phyloP scores from a whole-genome alignment of 2,329 filamentous ascomycete genomes.

The Claviceps arundinis region DNA sequence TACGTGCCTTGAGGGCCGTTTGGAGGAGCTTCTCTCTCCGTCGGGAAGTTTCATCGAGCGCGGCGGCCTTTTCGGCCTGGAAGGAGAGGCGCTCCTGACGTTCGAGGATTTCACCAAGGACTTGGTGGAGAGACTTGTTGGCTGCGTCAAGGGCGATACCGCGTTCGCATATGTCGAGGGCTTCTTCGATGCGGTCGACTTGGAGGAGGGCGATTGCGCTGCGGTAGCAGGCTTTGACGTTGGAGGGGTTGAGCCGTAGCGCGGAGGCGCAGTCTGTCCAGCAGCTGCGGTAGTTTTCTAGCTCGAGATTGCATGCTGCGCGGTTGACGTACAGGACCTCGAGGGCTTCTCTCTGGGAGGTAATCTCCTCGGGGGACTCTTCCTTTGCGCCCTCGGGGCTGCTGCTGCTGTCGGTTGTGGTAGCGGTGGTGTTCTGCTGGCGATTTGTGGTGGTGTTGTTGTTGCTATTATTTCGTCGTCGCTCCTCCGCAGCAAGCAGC shows the following conservation, averaged over 20 bases:
- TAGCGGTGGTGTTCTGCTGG: too few relatives aligned
- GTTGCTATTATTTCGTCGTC: conserved; percentile 27
- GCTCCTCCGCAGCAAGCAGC: conserved; percentile 53
- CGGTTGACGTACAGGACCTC: conserved; percentile 77
- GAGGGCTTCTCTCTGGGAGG: conserved; percentile 49
- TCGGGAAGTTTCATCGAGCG: conserved; percentile 39
- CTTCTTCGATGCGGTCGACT: conserved; percentile 66
- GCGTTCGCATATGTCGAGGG: conserved; percentile 61
- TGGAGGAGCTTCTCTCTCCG: conserved; percentile 47
- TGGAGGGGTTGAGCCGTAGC: conserved; percentile 63
- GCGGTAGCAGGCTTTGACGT: conserved; percentile 86
- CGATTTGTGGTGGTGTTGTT: conserved; percentile 10
- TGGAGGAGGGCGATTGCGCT: conserved; percentile 65
- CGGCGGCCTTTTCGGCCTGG: conserved; percentile 40
- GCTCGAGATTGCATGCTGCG: conserved; percentile 76
- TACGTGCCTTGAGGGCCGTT: conserved; percentile 54
- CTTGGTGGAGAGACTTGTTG: conserved; percentile 52
- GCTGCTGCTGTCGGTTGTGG: conserved; percentile 14
- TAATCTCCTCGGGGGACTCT: conserved; percentile 40
- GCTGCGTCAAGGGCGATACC: conserved; percentile 59
- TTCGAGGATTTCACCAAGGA: conserved; percentile 50
- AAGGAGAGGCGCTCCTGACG: conserved; percentile 42
- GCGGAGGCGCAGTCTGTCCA: conserved; percentile 73
- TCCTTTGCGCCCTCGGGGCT: conserved; percentile 14
- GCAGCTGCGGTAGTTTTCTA: conserved; percentile 78